Base-by-base conservation (phyloP, 345 rosid genomes). In the Salix caprea region DNA sequence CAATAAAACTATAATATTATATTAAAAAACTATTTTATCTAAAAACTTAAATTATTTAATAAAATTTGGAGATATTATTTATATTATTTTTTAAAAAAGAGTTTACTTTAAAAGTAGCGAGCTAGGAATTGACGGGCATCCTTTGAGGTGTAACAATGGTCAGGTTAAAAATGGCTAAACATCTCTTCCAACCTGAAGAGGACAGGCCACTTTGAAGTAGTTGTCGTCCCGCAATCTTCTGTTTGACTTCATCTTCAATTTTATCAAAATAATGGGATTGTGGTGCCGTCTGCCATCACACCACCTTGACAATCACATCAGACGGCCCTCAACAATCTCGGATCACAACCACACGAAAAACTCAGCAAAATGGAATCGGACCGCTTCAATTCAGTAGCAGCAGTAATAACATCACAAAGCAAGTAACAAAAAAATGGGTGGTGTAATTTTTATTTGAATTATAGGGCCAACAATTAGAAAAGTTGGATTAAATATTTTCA, bases 161-260 rank as follows among this genome's bases (percentile, higher is more conserved):
- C 54, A 44, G 14, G 21, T 64, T 48, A 32, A 50, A 5, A 8
- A 44, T 58, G 61, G 34, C 34, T 32, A 32, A 67, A 12, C 70
- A 76, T 37, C 80, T 67, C 26, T 60, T 72, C 14, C 6, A 5
- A 65, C 5, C 13, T 19, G 39, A 19, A 23, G 64, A 18, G 36
- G 71, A 16, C 78, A 24, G 78, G 71, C 66, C 65, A 74, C 2
- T 23, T 72, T 56, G 11, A 16, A n/a, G 75, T 39, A 18, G n/a
- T 1, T 11, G 42, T 19, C 60, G 37, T 34, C 28, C 48, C 28
- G 15, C 32, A 37, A 60, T 28, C 67, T 39, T 46, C n/a, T 56
- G 7, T 64, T 30, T 34, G 67, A 64, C 67, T 36, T 13, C 6
- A 4, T 26, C 67, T 24, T 2, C 67, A 64, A 28, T 2, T 34